Evolutionary conservation across 2,329 filamentous ascomycete genomes (phyloP), one percentile per base, ranked within the genome.

Genomic region (Hymenoscyphus repandus): DNA sequence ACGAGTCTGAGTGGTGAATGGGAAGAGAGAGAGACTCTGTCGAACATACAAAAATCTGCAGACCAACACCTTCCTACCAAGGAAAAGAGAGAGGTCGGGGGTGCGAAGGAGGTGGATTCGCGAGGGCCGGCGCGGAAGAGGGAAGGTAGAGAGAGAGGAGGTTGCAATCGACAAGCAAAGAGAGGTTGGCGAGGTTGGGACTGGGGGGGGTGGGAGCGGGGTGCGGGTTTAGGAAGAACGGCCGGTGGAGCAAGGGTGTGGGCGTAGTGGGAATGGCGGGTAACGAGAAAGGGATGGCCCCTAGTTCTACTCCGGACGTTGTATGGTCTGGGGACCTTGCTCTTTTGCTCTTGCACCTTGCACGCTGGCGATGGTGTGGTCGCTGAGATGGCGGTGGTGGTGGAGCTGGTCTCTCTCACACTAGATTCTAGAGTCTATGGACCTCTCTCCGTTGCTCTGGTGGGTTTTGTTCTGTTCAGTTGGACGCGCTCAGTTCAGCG

Each of bases 21-120:
- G 5, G 13, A 40, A 32, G 36, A n/a, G 39, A 32, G 50, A 49
- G 41, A 38, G 40, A n/a, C 40, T 30, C 18, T 15, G 17, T 41
- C 37, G 30, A 32, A 63, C 60, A 61, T 41, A 48, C 46, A 42
- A 36, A 62, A 37, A 38, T 34, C 41, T 51, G 45, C 49, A 57
- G 56, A 41, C 53, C 58, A 60, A 55, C 58, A 63, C 62, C 52
- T 50, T 49, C 52, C 49, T 49, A 34, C 46, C 38, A 43, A 49
- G 52, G 55, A 60, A 60, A 55, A 55, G 52, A 54, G 56, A 57
- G 60, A 62, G 59, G 60, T 58, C 56, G 62, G 45, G 49, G 42
- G 32, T 47, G 37, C 33, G 41, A 39, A 51, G 41, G 34, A 41
- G 50, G n/a, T n/a, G n/a, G 50, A 47, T 27, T 44, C 38, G 50